phyloP scores from a whole-genome alignment of 257 asterid genomes.

The Sherardia arvensis region DNA sequence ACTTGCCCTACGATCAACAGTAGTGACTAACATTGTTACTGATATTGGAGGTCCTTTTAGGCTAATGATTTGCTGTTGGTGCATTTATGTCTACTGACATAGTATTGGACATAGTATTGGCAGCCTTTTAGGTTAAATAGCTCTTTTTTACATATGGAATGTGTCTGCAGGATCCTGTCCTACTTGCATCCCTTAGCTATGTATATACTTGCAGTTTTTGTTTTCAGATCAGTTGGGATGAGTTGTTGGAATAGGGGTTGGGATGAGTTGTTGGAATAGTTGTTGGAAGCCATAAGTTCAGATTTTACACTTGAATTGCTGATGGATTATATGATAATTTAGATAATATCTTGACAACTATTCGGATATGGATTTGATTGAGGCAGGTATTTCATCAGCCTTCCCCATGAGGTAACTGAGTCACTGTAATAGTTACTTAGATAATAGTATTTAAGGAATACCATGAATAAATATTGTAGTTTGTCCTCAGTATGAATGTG shows the following conservation, averaged over 20 bases:
- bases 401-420: constrained; percentile 46
- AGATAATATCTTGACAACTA: constrained; percentile 20
- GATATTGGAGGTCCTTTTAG: constrained; percentile 1
- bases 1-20: neutral
- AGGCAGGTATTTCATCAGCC: constrained; percentile 40
- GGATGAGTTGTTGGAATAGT: constrained; percentile 16
- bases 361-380: constrained; percentile 32
- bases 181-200: constrained; percentile 1
- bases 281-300: constrained; percentile 5
- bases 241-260: constrained; percentile 12
- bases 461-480: constrained; percentile 5
- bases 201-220: constrained; percentile 13
- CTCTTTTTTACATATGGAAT: constrained; percentile 9
- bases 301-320: constrained; percentile 3
- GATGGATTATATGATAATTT: constrained; percentile 3
- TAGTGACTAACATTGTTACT: neutral
- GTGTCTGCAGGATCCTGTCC: constrained; percentile 16
- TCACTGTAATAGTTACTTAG: constrained; percentile 12
- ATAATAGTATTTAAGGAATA: constrained; percentile 12
- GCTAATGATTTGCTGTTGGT: neutral
- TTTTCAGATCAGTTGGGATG: constrained; percentile 16
- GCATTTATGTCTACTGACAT: too few relatives aligned
- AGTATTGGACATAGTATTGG: neutral
- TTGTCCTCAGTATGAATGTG: constrained; percentile 8
- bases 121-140: neutral